Percentiles rank a stretch among this genome's conserved stretches.
These are phyloP conservation scores for Suhomyces terraborum DNA, from an alignment of 1,139 yeast species.

Conservation along the genomic window DNA sequence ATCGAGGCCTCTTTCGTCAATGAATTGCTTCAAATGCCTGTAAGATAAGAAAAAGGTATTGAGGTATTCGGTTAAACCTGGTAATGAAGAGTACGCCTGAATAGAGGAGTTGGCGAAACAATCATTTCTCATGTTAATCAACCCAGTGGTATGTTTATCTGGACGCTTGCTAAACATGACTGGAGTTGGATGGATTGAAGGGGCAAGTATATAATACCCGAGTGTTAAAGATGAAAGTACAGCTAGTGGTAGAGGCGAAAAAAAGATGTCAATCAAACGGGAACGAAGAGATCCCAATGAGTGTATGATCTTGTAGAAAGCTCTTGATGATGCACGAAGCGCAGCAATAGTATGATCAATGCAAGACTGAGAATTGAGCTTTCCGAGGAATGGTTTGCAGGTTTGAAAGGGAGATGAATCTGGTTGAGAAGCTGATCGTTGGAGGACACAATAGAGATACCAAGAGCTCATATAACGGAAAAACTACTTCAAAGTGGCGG, in stretches of 20 bases:
- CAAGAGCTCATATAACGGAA: neutral
- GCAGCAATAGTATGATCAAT: neutral
- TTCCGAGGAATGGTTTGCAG: neutral
- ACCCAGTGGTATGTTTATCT: slow-evolving; percentile 80
- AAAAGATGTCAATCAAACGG: neutral
- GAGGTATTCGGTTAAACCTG: slow-evolving; percentile 63
- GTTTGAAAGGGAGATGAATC: neutral
- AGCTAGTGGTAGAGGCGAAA: neutral
- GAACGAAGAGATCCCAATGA: neutral
- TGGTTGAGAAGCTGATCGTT: neutral
- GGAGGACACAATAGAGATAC: neutral
- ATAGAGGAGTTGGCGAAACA: slow-evolving; percentile 92
- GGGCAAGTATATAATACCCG: slow-evolving; percentile 27
- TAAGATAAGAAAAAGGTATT: slow-evolving; percentile 40
- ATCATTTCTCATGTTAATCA: slow-evolving; percentile 79
- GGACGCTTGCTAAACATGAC: slow-evolving; percentile 56
- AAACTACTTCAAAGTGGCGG: neutral
- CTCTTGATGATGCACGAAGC: neutral
- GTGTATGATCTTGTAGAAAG: neutral
- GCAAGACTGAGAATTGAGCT: neutral
- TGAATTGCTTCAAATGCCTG: slow-evolving; percentile 30
- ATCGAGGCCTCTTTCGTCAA: slow-evolving; percentile 27
- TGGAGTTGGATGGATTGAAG: slow-evolving; percentile 21
- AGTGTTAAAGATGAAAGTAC: slow-evolving; percentile 8
- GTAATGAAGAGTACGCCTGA: slow-evolving; percentile 78